These are phyloP conservation scores for Herpetomonas muscarum DNA, from an alignment of 208 protist species.

Conservation along the genomic window DNA sequence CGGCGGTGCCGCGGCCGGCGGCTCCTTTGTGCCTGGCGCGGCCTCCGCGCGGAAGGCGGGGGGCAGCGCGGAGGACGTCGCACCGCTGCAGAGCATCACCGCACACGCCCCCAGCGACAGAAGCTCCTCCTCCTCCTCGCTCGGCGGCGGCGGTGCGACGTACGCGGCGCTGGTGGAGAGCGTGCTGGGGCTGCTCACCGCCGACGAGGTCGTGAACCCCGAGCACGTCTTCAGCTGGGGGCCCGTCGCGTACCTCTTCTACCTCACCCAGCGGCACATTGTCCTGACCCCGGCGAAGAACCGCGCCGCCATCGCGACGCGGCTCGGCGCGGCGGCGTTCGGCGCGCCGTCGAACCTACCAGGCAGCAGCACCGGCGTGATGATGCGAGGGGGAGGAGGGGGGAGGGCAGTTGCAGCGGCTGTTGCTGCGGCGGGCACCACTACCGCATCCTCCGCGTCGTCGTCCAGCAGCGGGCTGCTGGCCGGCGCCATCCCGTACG, in stretches of 20 bases:
- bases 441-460: background rate
- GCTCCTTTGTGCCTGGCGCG: constrained; percentile 70
- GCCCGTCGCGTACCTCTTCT: constrained; percentile 97
- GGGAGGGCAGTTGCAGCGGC: background rate
- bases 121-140: constrained; percentile 31
- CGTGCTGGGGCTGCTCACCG: constrained; percentile 87
- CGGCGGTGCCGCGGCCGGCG: constrained; percentile 12
- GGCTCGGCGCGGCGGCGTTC: background rate
- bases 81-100: no score
- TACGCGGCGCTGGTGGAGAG: constrained; percentile 78
- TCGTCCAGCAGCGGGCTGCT: constrained; percentile 82
- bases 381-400: no score
- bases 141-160: constrained; percentile 80
- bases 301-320: constrained; percentile 29
- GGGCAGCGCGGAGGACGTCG: no score
- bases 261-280: constrained; percentile 95
- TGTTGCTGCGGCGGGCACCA: background rate
- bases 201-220: constrained; percentile 95
- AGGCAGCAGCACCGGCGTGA: constrained; percentile 5
- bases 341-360: background rate
- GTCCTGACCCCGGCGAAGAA: constrained; percentile 96
- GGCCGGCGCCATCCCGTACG: constrained; percentile 79
- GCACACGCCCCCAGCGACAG: no score
- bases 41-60: constrained; percentile 81
- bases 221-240: constrained; percentile 85